Conservation (phyloP, 2,329 filamentous ascomycete genomes). For the Aspergillus sp. region DNA sequence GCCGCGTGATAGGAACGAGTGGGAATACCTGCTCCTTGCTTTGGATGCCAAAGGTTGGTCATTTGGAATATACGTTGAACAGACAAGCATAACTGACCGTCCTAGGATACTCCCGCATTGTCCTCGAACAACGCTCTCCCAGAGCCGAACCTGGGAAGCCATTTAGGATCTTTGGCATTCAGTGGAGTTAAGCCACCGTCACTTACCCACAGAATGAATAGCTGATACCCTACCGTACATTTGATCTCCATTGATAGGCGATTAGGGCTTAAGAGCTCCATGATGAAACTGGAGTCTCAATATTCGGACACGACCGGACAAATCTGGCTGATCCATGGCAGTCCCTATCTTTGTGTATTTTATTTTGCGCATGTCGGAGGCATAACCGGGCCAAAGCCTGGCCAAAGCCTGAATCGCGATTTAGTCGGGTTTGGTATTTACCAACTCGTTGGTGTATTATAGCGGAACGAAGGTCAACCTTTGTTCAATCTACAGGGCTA, state of each 20-base stretch:
- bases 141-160: slow-evolving; percentile 32
- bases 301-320: too few species aligned
- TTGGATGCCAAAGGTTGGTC: slow-evolving; percentile 63
- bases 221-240: too few species aligned
- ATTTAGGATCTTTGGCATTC: slow-evolving; percentile 45
- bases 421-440: not conserved
- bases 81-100: not conserved
- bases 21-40: slow-evolving; percentile 70
- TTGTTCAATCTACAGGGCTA: not conserved
- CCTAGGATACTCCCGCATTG: slow-evolving; percentile 37
- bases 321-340: too few species aligned
- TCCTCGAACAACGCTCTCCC: slow-evolving; percentile 39
- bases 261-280: not conserved
- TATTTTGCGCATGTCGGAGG: too few species aligned
- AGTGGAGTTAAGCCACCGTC: slow-evolving; percentile 28
- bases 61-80: not conserved
- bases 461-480: not conserved
- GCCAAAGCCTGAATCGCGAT: not conserved
- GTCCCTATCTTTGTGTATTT: too few species aligned
- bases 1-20: slow-evolving; percentile 55
- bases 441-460: slow-evolving; percentile 2
- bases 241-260: not conserved
- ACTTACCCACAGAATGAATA: not conserved
- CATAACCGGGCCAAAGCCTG: not conserved
- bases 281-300: too few species aligned